Conservation (phyloP, 1,139 yeast species). For the Meyerozyma sp. region DNA sequence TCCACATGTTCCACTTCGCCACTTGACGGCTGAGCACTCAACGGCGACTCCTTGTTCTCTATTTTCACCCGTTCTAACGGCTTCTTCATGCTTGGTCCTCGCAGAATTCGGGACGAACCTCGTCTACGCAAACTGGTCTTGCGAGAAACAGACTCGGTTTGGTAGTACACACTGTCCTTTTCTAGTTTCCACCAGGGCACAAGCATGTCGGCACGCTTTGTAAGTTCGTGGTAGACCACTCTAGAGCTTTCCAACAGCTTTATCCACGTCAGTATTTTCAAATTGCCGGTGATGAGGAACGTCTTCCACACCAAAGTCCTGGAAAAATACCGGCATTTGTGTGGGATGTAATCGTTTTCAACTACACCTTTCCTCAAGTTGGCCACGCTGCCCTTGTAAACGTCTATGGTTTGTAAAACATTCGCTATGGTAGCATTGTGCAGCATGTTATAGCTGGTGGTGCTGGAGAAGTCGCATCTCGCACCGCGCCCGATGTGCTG, state of each 20-base stretch:
- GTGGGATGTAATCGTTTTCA: slow-evolving; percentile 28
- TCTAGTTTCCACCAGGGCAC: slow-evolving; percentile 38
- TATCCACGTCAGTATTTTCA: slow-evolving; percentile 34
- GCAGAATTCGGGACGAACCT: background rate
- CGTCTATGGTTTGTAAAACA: slow-evolving; percentile 34
- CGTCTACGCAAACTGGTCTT: background rate
- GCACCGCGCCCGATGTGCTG: background rate
- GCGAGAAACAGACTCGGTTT: slow-evolving; percentile 10
- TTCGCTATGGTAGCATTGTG: slow-evolving; percentile 31
- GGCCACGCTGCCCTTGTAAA: slow-evolving; percentile 29
- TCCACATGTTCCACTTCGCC: background rate
- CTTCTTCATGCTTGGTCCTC: background rate
- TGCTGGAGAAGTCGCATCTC: background rate
- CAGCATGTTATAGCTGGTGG: background rate
- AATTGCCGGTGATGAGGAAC: slow-evolving; percentile 32
- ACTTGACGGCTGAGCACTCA: background rate
- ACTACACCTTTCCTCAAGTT: slow-evolving; percentile 26
- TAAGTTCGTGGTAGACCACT: slow-evolving; percentile 33
- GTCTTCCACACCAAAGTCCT: slow-evolving; percentile 38
- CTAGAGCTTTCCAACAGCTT: slow-evolving; percentile 24
- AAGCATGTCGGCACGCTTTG: slow-evolving; percentile 25
- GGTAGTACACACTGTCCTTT: slow-evolving; percentile 25
- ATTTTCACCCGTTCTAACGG: background rate
- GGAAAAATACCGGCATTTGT: slow-evolving; percentile 17
- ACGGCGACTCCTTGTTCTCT: background rate